phyloP scores from a whole-genome alignment of 805 yeast species.

The Yamadazyma paraphyllophila region DNA sequence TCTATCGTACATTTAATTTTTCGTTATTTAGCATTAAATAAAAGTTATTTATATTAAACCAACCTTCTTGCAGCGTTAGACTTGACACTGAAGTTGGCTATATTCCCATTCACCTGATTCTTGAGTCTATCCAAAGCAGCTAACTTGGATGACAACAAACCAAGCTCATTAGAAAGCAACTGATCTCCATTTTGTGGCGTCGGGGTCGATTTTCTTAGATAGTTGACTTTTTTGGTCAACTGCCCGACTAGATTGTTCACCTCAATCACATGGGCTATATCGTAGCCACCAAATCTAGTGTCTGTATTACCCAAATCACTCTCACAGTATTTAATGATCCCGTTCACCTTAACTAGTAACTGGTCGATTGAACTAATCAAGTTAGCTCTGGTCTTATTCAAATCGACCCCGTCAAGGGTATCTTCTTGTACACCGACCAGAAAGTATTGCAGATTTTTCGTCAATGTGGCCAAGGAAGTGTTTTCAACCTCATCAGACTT shows the following conservation, averaged over 20 bases:
- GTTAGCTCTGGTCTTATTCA: slow-evolving; percentile 1
- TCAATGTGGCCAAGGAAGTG: slow-evolving; percentile 31
- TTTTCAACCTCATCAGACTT: slow-evolving; percentile 30
- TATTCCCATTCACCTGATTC: slow-evolving; percentile 10
- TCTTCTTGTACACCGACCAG: background rate
- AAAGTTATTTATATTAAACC: background rate
- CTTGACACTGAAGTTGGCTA: background rate
- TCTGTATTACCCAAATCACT: slow-evolving; percentile 2
- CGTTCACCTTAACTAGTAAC: slow-evolving; percentile 20
- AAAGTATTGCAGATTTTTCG: slow-evolving; percentile 25
- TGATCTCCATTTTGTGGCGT: slow-evolving; percentile 8
- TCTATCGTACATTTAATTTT: slow-evolving; percentile 4
- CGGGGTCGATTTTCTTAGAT: slow-evolving; percentile 2
- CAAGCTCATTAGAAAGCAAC: slow-evolving; percentile 26
- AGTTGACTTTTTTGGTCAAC: slow-evolving; percentile 18
- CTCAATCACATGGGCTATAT: slow-evolving; percentile 15
- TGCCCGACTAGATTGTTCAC: slow-evolving; percentile 25
- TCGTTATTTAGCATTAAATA: slow-evolving; percentile 2
- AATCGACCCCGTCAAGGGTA: background rate
- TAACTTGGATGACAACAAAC: slow-evolving; percentile 31
- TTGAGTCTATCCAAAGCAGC: slow-evolving; percentile 22
- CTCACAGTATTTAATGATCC: slow-evolving; percentile 21
- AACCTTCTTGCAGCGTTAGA: background rate
- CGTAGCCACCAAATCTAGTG: background rate
- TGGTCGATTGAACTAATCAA: slow-evolving; percentile 17